phyloP scores from a whole-genome alignment of 306 rosid genomes.

The Cicer arietinum region DNA sequence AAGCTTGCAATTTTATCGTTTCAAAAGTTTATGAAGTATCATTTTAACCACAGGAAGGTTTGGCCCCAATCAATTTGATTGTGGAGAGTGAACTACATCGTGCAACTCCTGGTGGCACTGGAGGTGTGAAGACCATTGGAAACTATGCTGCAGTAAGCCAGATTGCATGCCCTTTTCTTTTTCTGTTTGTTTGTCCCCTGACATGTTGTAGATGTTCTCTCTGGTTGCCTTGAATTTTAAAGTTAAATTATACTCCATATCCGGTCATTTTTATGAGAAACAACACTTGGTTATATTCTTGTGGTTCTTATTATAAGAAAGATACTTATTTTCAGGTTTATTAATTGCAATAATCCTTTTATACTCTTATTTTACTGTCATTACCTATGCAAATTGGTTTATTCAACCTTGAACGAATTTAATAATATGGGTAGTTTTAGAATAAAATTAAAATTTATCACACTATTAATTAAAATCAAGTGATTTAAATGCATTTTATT shows the following conservation, averaged over 20 bases:
- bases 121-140: constrained; percentile 98
- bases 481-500: neutral
- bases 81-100: constrained; percentile 92
- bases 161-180: constrained; percentile 25
- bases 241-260: constrained; percentile 16
- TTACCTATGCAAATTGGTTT: neutral
- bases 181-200: constrained; percentile 27
- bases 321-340: neutral
- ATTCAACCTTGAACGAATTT: neutral
- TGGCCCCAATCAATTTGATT: constrained; percentile 90
- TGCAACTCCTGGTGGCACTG: constrained; percentile 99
- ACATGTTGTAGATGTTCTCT: constrained; percentile 34
- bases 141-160: constrained; percentile 95
- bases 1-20: constrained; percentile 8
- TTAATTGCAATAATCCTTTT: constrained; percentile 1
- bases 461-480: neutral
- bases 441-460: neutral
- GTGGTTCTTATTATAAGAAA: neutral
- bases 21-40: constrained; percentile 16
- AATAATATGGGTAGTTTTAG: neutral
- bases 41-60: constrained; percentile 75
- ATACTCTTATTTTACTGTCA: neutral
- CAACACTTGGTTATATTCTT: neutral
- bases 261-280: neutral
- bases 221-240: constrained; percentile 29